Evolutionary conservation across 2,329 filamentous ascomycete genomes (phyloP), one percentile per base, ranked within the genome.

Genomic region (Hymenoscyphus repandus): DNA sequence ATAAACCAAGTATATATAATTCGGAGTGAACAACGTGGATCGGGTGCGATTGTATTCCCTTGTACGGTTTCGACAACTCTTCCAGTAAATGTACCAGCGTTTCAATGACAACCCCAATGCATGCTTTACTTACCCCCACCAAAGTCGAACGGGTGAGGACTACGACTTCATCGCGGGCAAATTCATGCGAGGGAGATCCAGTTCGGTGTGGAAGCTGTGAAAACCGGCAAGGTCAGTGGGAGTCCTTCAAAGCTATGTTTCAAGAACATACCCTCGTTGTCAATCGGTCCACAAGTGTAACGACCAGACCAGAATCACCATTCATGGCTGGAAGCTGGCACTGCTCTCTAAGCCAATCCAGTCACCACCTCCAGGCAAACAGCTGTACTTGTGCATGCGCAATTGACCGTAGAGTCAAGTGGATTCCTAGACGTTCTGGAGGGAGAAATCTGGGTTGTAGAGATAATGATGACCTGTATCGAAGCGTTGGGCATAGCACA

Each of bases 1-100:
- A 73, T 38, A 86, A 70, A 43, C 78, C 74, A 45, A 86, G 67
- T n/a, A 85, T 70, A 59, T 83, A 86, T 43, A 82, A 70, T 64
- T 86, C 82, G 15, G 83, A 85, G 42, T 80, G 73, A 31, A 85
- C 69, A 46, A 86, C 73, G 61, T 84, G 79, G 34, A 73, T 69
- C 2, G 82, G 80, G 58, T 83, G 80, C 18, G 70, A 68, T 41
- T 73, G 66, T 49, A 79, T 69, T 20, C 56, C 67, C 54, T 74
- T 74, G 62, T 80, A 80, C 3, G 79, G 76, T 45, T 75, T 75
- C 27, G 72, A 69, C 36, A 85, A 71, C 34, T 82, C 79, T 63
- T 84, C 79, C 41, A 85, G 72, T 5, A 84, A 68, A 36, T 72
- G 69, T 17, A 85, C 65, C 18, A 85, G 71, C 12, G 78, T 70